Evolutionary conservation across 805 yeast genomes (phyloP), one percentile per base, ranked within the genome.

Genomic region (Starmerella floricola): DNA sequence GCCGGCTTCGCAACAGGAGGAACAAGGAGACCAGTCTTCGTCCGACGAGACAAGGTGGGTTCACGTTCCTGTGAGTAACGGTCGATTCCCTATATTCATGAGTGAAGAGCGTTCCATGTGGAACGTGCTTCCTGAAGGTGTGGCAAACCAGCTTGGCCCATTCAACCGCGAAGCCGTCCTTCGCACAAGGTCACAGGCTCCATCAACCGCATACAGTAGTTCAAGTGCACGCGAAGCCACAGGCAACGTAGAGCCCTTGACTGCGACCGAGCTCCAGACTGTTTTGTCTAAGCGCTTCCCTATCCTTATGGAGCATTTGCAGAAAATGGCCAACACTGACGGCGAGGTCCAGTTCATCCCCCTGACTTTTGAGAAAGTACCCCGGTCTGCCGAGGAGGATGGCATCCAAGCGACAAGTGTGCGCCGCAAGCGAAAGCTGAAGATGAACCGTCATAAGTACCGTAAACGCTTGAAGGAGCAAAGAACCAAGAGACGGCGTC

Each of bases 401-500:
- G 33, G 17, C 39, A 20, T 53, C 24, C 46, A 47, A 13, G 54
- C 56, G 23, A 63, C 68, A 17, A 56, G 63, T 36, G 71, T 66
- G 30, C 58, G 58, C 50, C 59, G 71, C 38, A 66, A 66, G 58
- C 78, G 98, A 68, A 75, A 83, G 65, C 76, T 83, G 62, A 88
- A 86, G 72, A 91, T 91, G 96, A 91, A 88, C 75, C 84, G 87
- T 61, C 98, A 91, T 66, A 91, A 91, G 70, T 72, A 85, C 62
- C 81, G 91, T 69, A 91, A 91, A 79, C 82, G 97, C 74, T 81
- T 96, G 75, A 86, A 78, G 74, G 83, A 78, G 35, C 94, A 87
- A 63, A 74, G 93, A 26, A 60, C 67, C 16, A 51, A 59, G 47
- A 58, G 64, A 40, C 52, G 68, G 38, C 48, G 56, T 10, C 49